Evolutionary conservation across 495 filamentous ascomycete genomes (phyloP).

Genomic region (Glutinoglossum americanum): DNA sequence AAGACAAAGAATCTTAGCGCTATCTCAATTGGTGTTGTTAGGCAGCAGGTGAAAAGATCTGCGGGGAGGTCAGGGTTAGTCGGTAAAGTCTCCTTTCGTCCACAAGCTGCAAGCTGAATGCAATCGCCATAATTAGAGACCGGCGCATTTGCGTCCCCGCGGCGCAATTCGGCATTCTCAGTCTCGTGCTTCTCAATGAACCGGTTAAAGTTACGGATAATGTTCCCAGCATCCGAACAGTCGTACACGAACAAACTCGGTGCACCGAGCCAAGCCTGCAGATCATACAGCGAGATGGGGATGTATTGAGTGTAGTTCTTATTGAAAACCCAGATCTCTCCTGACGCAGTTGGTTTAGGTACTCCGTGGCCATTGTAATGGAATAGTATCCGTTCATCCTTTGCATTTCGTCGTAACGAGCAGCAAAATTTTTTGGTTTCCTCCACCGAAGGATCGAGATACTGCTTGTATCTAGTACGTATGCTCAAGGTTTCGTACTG

Average conservation of each 20-base stretch:
- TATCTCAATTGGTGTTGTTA: conserved; percentile 94
- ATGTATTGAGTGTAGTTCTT: conserved; percentile 98
- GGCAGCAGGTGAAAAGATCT: conserved; percentile 87
- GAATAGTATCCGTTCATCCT: conserved; percentile 84
- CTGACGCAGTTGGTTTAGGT: conserved; percentile 85
- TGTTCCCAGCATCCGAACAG: conserved; percentile 86
- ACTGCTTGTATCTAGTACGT: conserved; percentile 87
- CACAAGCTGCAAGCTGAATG: conserved; percentile 87
- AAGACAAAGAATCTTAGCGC: conserved; percentile 85
- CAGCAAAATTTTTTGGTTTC: conserved; percentile 92
- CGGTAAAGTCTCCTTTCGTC: conserved; percentile 71
- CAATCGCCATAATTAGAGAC: conserved; percentile 49
- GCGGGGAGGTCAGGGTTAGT: conserved; percentile 92
- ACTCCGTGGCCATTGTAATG: conserved; percentile 99
- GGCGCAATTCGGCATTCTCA: conserved; percentile 51
- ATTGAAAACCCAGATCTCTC: conserved; percentile 99
- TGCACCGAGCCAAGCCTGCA: conserved; percentile 88
- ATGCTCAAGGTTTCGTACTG: conserved; percentile 93
- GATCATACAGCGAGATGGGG: conserved; percentile 83
- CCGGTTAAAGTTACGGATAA: conserved; percentile 79
- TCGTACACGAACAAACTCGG: conserved; percentile 96
- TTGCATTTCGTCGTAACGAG: conserved; percentile 71
- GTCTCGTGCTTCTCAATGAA: conserved; percentile 86
- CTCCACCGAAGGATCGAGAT: conserved; percentile 86
- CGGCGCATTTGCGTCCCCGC: conserved; percentile 47